Evolutionary conservation across 148 eudicot genomes (phyloP), one percentile per base, ranked within the genome.

Genomic region (Dianthus caryophyllus): DNA sequence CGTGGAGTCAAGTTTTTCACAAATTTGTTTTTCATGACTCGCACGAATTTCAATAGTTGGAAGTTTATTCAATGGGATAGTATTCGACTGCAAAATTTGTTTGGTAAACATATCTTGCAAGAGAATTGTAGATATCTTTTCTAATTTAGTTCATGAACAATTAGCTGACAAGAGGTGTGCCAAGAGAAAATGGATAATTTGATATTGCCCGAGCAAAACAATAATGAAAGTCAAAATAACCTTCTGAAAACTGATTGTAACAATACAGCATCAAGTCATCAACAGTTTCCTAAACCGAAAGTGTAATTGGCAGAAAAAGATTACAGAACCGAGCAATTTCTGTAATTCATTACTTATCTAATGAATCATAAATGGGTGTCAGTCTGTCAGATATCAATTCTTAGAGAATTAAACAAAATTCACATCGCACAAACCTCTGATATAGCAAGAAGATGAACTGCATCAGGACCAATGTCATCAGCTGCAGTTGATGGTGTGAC

Each of bases 361-460:
- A n/a, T n/a, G n/a, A n/a, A n/a, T n/a, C n/a, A 18, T 31, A 6
- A 3, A 61, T 55, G 29, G 24, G n/a, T n/a, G n/a, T n/a, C n/a
- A n/a, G n/a, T n/a, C n/a, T n/a, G n/a, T 41, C 24, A 48, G 31
- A 21, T 61, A 65, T 44, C 70, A 56, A 57, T 17, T 54, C 31
- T 30, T 29, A 61, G 12, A 41, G 26, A 2, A 25, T 30, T 6
- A 27, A 58, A 44, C 57, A 49, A 22, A 7, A 41, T 26, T 49
- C 60, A 21, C 9, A 53, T 22, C 22, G 46, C 67, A 70, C 76
- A 47, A 65, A 94, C 99, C 99, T 90, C 99, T 73, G 84, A 90
- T 78, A 94, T 69, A 61, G 90, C 81, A 72, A 94, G 93, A 82
- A 94, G 99, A 78, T 94, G 99, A 67, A 94, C 89, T 70, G 99